These are phyloP conservation scores for Liriodendron chinense DNA, from an alignment of 164 flowering plant genomes.

Conservation along the genomic window DNA sequence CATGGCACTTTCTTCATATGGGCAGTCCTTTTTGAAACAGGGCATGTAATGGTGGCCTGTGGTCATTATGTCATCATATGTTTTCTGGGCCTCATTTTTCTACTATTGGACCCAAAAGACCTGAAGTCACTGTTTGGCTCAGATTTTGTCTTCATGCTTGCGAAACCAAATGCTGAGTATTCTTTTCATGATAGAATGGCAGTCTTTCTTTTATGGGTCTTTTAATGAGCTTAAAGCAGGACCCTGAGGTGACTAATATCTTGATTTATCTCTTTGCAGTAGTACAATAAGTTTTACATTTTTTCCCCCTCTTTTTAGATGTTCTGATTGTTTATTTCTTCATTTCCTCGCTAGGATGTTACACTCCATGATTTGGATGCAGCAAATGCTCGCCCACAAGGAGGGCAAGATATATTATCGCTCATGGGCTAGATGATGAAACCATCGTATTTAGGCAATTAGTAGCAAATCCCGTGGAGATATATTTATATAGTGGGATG, in stretches of 20 bases:
- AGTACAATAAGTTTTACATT: not conserved
- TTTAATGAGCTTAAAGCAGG: not conserved
- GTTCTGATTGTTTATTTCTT: not conserved
- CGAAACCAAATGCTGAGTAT: no score
- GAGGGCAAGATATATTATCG: constrained; percentile 62
- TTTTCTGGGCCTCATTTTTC: no score
- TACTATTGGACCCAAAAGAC: no score
- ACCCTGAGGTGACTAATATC: not conserved
- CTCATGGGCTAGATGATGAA: constrained; percentile 91
- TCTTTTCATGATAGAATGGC: not conserved
- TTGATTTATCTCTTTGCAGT: not conserved
- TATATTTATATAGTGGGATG: not conserved
- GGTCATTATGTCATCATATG: no score
- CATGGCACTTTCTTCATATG: no score
- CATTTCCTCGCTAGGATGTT: constrained; percentile 44
- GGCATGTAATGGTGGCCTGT: no score
- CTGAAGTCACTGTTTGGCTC: no score
- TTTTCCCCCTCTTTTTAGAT: not conserved
- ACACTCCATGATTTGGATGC: constrained; percentile 63
- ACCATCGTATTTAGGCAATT: constrained; percentile 16
- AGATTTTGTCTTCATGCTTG: no score
- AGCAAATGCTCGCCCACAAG: constrained; percentile 73
- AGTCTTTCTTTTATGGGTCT: not conserved
- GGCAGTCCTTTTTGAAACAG: no score
- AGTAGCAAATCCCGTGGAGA: not conserved